phyloP scores from a whole-genome alignment of 2,329 filamentous ascomycete species.

The Fonsecaea nubica region DNA sequence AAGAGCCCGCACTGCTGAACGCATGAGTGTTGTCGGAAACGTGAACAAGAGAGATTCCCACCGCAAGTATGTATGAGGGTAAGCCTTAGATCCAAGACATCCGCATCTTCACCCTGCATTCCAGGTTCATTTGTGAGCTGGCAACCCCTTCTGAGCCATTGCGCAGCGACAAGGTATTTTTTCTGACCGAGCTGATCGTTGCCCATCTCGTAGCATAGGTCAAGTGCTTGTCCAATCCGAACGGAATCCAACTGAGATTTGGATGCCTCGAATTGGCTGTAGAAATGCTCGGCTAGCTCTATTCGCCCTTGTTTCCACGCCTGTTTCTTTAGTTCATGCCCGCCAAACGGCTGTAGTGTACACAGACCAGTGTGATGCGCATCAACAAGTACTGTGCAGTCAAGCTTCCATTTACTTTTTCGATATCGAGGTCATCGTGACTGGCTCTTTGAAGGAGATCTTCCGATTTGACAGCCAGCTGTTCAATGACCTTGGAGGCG shows the following conservation, averaged over 20 bases:
- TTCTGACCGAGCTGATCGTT: slow-evolving; percentile 61
- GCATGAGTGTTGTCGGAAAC: slow-evolving; percentile 12
- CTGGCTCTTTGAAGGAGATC: not conserved
- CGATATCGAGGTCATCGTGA: not conserved
- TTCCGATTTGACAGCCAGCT: slow-evolving; percentile 56
- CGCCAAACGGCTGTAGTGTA: not conserved
- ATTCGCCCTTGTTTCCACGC: slow-evolving; percentile 75
- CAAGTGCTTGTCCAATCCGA: slow-evolving; percentile 67
- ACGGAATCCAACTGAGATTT: slow-evolving; percentile 52
- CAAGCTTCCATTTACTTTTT: slow-evolving; percentile 41
- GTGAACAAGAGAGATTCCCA: slow-evolving; percentile 41
- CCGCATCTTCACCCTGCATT: slow-evolving; percentile 62
- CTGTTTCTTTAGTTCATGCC: slow-evolving; percentile 52
- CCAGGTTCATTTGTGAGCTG: slow-evolving; percentile 64
- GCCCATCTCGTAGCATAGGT: slow-evolving; percentile 76
- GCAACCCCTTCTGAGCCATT: slow-evolving; percentile 76
- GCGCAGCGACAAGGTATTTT: slow-evolving; percentile 63
- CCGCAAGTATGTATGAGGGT: slow-evolving; percentile 70
- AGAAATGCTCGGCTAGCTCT: slow-evolving; percentile 81
- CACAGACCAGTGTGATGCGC: slow-evolving; percentile 69
- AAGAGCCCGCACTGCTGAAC: slow-evolving; percentile 40
- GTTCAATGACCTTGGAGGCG: slow-evolving; percentile 68
- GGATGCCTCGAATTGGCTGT: slow-evolving; percentile 61
- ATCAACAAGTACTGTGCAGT: slow-evolving; percentile 66
- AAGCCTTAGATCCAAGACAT: slow-evolving; percentile 69